phyloP scores from a whole-genome alignment of 352 stramenopile genomes.

The Paralagenidium karlingii region DNA sequence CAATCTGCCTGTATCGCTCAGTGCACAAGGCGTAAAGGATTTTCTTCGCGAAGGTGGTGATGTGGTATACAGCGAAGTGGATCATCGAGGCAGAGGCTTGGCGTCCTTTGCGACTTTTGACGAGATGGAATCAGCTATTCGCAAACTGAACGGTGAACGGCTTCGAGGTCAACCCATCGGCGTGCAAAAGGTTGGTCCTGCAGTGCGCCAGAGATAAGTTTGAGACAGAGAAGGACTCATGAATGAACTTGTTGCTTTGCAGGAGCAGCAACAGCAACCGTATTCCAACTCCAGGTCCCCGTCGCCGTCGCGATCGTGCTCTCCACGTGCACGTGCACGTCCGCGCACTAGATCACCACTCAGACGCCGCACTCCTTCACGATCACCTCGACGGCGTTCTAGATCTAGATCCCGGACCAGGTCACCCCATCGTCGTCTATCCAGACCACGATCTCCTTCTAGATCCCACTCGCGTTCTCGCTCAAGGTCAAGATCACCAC shows the following conservation, averaged over 20 bases:
- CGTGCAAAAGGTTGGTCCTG: too few species aligned
- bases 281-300: too few species aligned
- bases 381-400: constrained; percentile 14
- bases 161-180: too few species aligned
- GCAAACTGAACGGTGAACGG: constrained; percentile 29
- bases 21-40: constrained; percentile 52
- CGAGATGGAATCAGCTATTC: constrained; percentile 41
- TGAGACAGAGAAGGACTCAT: too few species aligned
- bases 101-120: constrained; percentile 51
- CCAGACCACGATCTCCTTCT: constrained; percentile 1
- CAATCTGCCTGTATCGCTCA: constrained; percentile 27
- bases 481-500: constrained; percentile 8
- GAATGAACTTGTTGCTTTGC: too few species aligned
- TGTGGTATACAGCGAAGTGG: constrained; percentile 51
- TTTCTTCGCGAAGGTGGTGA: constrained; percentile 42
- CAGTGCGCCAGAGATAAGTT: too few species aligned
- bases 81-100: constrained; percentile 40
- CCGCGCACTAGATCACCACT: too few species aligned
- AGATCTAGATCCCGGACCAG: background rate
- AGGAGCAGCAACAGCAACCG: too few species aligned
- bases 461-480: constrained; percentile 5
- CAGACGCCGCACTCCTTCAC: too few species aligned
- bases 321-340: too few species aligned
- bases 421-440: background rate
- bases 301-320: too few species aligned